phyloP scores from a whole-genome alignment of 306 rosid species.

The Amphicarpaea edgeworthii region DNA sequence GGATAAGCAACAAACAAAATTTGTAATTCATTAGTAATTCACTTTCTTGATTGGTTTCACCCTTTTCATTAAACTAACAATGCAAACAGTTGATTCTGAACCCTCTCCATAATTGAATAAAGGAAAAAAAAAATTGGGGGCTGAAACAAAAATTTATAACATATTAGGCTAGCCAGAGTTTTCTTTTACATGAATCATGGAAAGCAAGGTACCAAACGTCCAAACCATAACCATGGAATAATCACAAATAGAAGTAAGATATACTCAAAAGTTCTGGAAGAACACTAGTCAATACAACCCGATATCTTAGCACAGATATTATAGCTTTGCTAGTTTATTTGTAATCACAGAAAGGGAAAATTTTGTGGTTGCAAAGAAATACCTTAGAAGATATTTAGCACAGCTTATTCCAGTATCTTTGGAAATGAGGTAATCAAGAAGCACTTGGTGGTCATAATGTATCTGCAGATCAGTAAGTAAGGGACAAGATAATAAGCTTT shows the following conservation, averaged over 20 bases:
- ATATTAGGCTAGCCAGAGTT: slow-evolving; percentile 1
- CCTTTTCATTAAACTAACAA: slow-evolving; percentile 25
- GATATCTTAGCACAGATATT: slow-evolving; percentile 30
- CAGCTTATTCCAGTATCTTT: slow-evolving; percentile 87
- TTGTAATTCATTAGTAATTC: background rate
- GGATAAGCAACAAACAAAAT: slow-evolving; percentile 23
- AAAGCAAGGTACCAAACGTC: slow-evolving; percentile 28
- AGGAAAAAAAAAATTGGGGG: background rate
- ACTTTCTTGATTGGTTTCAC: slow-evolving; percentile 4
- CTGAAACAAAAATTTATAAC: slow-evolving; percentile 1
- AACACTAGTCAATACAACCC: slow-evolving; percentile 20
- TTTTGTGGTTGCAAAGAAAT: slow-evolving; percentile 1
- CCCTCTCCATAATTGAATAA: background rate
- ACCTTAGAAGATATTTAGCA: slow-evolving; percentile 89
- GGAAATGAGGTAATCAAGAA: slow-evolving; percentile 91
- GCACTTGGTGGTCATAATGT: slow-evolving; percentile 92
- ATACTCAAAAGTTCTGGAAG: slow-evolving; percentile 22
- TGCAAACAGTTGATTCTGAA: slow-evolving; percentile 32
- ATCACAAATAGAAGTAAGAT: slow-evolving; percentile 13
- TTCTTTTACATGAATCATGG: slow-evolving; percentile 17
- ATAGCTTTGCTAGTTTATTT: slow-evolving; percentile 18
- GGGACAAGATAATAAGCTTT: slow-evolving; percentile 12
- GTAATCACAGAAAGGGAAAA: slow-evolving; percentile 13
- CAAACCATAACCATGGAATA: slow-evolving; percentile 30
- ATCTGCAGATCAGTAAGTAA: slow-evolving; percentile 65